Conservation (phyloP, 176 grass and related monocot genomes). For the Carex kokanica region DNA sequence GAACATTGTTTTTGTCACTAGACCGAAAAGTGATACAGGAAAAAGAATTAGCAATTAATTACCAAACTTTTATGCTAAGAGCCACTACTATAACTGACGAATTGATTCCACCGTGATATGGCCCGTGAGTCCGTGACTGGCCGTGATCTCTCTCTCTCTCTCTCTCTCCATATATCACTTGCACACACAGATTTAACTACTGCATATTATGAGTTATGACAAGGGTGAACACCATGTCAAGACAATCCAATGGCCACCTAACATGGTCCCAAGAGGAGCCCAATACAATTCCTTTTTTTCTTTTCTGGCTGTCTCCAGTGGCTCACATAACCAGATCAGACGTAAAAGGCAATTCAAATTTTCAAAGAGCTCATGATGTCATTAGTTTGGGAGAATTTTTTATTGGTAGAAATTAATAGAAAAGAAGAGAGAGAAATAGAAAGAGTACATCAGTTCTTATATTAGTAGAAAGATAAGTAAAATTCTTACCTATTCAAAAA, state of each 20-base stretch:
- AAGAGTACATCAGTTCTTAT: too few species aligned
- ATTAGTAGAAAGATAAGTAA: too few species aligned
- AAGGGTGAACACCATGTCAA: neutral
- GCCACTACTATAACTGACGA: conserved; percentile 40
- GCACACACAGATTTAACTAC: neutral
- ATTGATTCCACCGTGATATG: conserved; percentile 60
- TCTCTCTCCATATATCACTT: conserved; percentile 18
- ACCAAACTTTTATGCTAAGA: neutral
- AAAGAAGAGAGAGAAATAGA: too few species aligned
- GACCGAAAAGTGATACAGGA: too few species aligned
- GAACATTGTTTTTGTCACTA: too few species aligned
- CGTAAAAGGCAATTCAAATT: conserved; percentile 27
- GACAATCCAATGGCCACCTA: neutral
- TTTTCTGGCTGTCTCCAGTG: conserved; percentile 3
- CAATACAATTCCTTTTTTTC: conserved; percentile 1
- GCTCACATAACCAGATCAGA: conserved; percentile 23
- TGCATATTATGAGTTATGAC: neutral
- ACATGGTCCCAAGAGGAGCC: neutral
- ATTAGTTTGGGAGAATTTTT: too few species aligned
- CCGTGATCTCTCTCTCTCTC: conserved; percentile 29
- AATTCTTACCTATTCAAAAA: too few species aligned
- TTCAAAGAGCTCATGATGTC: neutral
- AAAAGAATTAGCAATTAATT: too few species aligned
- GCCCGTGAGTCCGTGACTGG: conserved; percentile 64
- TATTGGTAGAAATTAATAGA: too few species aligned